Conservation (phyloP, 257 asterid genomes). For the Misopates orontium region DNA sequence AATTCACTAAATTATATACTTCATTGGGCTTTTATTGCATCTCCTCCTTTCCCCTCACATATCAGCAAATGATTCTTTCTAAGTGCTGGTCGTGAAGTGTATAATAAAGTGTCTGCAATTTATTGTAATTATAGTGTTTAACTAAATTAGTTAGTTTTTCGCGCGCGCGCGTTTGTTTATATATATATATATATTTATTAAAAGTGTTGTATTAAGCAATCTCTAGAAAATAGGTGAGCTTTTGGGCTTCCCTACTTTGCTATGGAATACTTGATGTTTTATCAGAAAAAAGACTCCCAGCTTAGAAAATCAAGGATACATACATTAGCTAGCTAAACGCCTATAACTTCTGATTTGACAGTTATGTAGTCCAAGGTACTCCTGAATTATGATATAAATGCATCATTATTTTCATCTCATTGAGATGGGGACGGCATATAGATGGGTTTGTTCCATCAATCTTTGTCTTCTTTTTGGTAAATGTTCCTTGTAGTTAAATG, state of each 20-base stretch:
- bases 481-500: background rate
- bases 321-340: background rate
- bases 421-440: background rate
- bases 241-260: constrained; percentile 8
- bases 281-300: background rate
- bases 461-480: background rate
- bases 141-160: background rate
- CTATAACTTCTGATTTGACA: background rate
- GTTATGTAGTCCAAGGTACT: constrained; percentile 10
- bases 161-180: too few relatives aligned
- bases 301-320: background rate
- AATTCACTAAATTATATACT: background rate
- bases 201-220: background rate
- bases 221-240: background rate
- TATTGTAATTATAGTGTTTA: too few relatives aligned
- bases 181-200: too few relatives aligned
- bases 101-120: background rate
- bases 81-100: too few relatives aligned
- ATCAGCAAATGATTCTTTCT: background rate
- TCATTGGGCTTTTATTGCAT: background rate
- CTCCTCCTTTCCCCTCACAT: background rate
- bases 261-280: background rate
- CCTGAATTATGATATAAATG: background rate
- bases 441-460: constrained; percentile 1
- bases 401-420: background rate